phyloP scores from a whole-genome alignment of 345 rosid genomes.

The Punica granatum region DNA sequence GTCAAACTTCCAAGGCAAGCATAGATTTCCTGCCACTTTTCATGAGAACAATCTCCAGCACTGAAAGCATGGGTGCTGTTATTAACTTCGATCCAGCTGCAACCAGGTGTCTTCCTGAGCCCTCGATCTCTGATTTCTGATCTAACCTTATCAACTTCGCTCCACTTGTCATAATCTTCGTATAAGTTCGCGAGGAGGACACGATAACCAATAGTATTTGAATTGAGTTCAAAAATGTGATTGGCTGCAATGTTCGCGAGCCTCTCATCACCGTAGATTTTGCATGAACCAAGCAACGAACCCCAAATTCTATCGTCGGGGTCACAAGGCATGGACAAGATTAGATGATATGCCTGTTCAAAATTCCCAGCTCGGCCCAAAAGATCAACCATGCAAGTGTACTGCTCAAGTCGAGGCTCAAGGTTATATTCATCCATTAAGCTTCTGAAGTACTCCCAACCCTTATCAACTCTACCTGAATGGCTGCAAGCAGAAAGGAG shows the following conservation, averaged over 20 bases:
- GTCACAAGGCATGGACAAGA: slow-evolving; percentile 30
- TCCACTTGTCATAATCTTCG: slow-evolving; percentile 26
- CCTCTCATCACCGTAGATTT: slow-evolving; percentile 26
- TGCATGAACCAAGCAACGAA: slow-evolving; percentile 45
- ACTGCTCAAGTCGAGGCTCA: slow-evolving; percentile 38
- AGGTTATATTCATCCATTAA: slow-evolving; percentile 31
- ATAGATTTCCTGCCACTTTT: slow-evolving; percentile 23
- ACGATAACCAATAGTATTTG: slow-evolving; percentile 26
- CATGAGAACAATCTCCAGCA: slow-evolving; percentile 26
- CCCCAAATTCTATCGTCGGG: slow-evolving; percentile 43
- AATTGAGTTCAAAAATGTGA: slow-evolving; percentile 28
- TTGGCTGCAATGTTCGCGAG: slow-evolving; percentile 30
- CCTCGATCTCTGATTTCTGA: slow-evolving; percentile 29
- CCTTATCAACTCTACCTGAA: slow-evolving; percentile 28
- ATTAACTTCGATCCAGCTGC: slow-evolving; percentile 46
- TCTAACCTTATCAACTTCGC: slow-evolving; percentile 18
- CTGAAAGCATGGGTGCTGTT: slow-evolving; percentile 21
- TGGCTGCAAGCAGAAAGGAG: slow-evolving; percentile 46
- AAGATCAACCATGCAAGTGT: slow-evolving; percentile 48
- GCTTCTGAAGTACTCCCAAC: slow-evolving; percentile 30
- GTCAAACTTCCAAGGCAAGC: slow-evolving; percentile 22
- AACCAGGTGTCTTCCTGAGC: slow-evolving; percentile 36
- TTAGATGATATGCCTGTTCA: slow-evolving; percentile 31
- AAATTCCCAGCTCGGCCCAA: slow-evolving; percentile 38
- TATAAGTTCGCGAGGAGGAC: slow-evolving; percentile 34